phyloP scores from a whole-genome alignment of 805 yeast species.

The Starmerella tilneyi region DNA sequence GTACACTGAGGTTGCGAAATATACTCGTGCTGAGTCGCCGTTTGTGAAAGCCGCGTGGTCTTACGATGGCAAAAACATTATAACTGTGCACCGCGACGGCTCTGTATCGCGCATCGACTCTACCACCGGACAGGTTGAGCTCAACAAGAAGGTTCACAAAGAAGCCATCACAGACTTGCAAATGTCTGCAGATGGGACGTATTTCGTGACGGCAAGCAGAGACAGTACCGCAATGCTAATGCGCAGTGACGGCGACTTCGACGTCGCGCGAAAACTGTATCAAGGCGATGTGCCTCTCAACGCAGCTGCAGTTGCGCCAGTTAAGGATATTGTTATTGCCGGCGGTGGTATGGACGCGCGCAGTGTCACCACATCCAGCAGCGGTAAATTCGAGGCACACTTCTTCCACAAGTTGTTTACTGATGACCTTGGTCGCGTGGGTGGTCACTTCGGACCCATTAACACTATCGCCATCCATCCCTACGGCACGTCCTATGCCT shows the following conservation, averaged over 20 bases:
- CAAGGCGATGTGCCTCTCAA: conserved; percentile 89
- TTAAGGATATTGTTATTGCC: conserved; percentile 79
- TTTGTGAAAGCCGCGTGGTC: conserved; percentile 80
- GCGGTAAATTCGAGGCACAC: conserved; percentile 95
- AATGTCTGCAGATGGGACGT: conserved; percentile 74
- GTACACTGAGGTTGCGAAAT: conserved; percentile 39
- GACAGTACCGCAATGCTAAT: conserved; percentile 75
- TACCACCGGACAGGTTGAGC: conserved; percentile 57
- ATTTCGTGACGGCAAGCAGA: conserved; percentile 85
- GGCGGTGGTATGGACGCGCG: conserved; percentile 99
- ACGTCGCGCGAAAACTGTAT: conserved; percentile 54
- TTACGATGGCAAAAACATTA: conserved; percentile 57
- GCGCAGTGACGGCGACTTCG: conserved; percentile 60
- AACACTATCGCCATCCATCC: conserved; percentile 92
- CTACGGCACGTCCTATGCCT: conserved; percentile 82
- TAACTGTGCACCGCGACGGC: conserved; percentile 87
- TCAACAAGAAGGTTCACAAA: conserved; percentile 58
- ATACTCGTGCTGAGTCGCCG: conserved; percentile 18
- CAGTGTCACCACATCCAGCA: conserved; percentile 96
- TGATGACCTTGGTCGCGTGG: conserved; percentile 93
- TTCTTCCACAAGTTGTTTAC: conserved; percentile 89
- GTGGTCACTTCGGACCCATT: conserved; percentile 98
- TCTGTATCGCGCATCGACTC: conserved; percentile 69
- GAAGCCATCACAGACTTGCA: conserved; percentile 74
- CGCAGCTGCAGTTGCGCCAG: conserved; percentile 88